Conservation (phyloP, 208 protist species). For the Blastocrithidia nonstop region DNA sequence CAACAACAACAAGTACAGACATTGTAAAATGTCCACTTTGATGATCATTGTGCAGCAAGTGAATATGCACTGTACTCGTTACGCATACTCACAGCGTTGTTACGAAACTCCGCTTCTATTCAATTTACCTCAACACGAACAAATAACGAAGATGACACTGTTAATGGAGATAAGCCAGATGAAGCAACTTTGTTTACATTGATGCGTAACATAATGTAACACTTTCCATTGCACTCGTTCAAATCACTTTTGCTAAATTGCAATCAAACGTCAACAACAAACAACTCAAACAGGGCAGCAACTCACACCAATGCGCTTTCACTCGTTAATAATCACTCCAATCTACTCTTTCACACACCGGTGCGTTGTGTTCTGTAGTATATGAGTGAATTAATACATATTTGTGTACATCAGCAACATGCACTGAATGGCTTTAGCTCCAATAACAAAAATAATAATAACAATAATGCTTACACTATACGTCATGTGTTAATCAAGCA, state of each 20-base stretch:
- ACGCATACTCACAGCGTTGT: slow-evolving; percentile 21
- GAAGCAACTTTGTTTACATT: slow-evolving; percentile 1
- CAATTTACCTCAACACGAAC: slow-evolving; percentile 22
- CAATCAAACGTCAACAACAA: too few relatives aligned
- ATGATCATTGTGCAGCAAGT: slow-evolving; percentile 12
- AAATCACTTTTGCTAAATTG: too few relatives aligned
- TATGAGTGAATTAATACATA: neutral
- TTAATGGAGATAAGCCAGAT: neutral
- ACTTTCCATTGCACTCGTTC: too few relatives aligned
- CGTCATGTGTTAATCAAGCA: slow-evolving; percentile 27
- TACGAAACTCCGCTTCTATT: slow-evolving; percentile 28
- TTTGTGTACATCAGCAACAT: neutral
- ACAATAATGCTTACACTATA: slow-evolving; percentile 21
- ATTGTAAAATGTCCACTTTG: too few relatives aligned
- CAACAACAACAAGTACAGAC: neutral
- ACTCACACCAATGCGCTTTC: too few relatives aligned
- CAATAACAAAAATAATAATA: too few relatives aligned
- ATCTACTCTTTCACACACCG: too few relatives aligned
- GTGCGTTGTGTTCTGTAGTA: too few relatives aligned
- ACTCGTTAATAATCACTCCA: too few relatives aligned
- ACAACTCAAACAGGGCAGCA: too few relatives aligned
- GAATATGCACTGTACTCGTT: slow-evolving; percentile 10
- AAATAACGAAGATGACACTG: slow-evolving; percentile 22
- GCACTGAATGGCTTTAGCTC: too few relatives aligned
- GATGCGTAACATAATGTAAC: neutral